A percentile compares a stretch with the other conserved stretches of the same genome.
Conservation (phyloP, 2,329 filamentous ascomycete species). For the Zasmidium angulare region DNA sequence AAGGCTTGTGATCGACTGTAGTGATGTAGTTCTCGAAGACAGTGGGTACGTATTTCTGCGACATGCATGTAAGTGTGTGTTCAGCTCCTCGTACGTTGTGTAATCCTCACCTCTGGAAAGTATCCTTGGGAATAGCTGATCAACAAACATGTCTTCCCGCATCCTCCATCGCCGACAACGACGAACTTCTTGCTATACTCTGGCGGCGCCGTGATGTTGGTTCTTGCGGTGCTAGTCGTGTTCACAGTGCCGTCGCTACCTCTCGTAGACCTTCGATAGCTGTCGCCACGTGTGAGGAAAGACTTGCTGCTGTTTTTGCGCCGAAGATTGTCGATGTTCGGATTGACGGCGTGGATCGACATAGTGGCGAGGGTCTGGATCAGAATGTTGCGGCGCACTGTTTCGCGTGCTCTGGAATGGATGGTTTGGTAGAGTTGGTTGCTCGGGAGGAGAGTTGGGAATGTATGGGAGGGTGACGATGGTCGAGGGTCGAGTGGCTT, state of each 20-base stretch:
- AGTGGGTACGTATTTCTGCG: slow-evolving; percentile 97
- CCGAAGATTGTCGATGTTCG: slow-evolving; percentile 57
- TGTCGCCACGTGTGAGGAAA: slow-evolving; percentile 35
- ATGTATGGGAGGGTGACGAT: neutral
- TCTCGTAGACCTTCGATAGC: slow-evolving; percentile 40
- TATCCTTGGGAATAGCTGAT: slow-evolving; percentile 99
- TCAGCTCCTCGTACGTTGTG: neutral
- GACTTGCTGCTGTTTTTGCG: slow-evolving; percentile 51
- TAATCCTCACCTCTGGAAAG: slow-evolving; percentile 81
- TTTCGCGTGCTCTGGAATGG: neutral
- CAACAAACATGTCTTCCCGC: slow-evolving; percentile 95
- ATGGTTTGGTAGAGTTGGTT: neutral
- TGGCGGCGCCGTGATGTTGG: slow-evolving; percentile 84
- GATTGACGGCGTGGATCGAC: slow-evolving; percentile 37
- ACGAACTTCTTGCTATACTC: slow-evolving; percentile 99
- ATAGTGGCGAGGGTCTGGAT: slow-evolving; percentile 19
- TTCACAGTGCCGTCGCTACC: slow-evolving; percentile 86
- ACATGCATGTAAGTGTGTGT: slow-evolving; percentile 16
- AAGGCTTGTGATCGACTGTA: slow-evolving; percentile 81
- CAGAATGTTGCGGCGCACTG: neutral
- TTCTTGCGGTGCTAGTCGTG: slow-evolving; percentile 73
- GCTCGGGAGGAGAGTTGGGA: neutral
- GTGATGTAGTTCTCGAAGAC: slow-evolving; percentile 99
- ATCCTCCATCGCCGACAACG: slow-evolving; percentile 95
- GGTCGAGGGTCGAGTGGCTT: neutral